A percentile compares a stretch with the other conserved stretches of the same genome.
Evolutionary conservation across 225 moss, liverwort and hornwort species (phyloP).

Genomic region (Straminergon stramineum): DNA sequence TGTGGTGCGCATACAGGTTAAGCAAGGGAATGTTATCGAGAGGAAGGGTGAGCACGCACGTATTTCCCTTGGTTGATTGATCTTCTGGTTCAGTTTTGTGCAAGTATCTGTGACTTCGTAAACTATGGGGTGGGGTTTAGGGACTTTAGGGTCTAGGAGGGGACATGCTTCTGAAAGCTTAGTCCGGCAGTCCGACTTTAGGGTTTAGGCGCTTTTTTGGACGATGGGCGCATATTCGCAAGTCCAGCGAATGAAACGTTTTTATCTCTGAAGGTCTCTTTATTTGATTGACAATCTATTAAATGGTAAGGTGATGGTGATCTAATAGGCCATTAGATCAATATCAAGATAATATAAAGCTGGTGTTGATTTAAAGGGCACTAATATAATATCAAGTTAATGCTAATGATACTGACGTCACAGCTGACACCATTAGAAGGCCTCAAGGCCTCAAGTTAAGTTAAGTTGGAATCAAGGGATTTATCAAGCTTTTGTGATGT

Average conservation of each 20-base stretch:
- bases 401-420: neutral
- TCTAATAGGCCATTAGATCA: neutral
- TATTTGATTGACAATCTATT: neutral
- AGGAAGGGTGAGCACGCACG: slow-evolving; percentile 67
- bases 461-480: neutral
- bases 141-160: neutral
- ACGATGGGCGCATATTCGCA: neutral
- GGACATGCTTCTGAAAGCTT: neutral
- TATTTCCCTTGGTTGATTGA: neutral
- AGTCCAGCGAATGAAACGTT: neutral
- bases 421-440: neutral
- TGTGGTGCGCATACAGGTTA: slow-evolving; percentile 50
- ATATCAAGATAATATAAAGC: neutral
- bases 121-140: neutral
- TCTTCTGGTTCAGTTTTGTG: neutral
- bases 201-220: neutral
- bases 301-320: neutral
- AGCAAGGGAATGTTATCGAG: slow-evolving; percentile 84
- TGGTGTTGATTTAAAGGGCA: neutral
- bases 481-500: neutral
- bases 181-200: neutral
- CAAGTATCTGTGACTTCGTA: neutral
- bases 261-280: neutral
- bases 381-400: neutral
- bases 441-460: too few species aligned